Base-by-base conservation (phyloP, 2,329 filamentous ascomycete species). In the Dactylellina parvicollis region DNA sequence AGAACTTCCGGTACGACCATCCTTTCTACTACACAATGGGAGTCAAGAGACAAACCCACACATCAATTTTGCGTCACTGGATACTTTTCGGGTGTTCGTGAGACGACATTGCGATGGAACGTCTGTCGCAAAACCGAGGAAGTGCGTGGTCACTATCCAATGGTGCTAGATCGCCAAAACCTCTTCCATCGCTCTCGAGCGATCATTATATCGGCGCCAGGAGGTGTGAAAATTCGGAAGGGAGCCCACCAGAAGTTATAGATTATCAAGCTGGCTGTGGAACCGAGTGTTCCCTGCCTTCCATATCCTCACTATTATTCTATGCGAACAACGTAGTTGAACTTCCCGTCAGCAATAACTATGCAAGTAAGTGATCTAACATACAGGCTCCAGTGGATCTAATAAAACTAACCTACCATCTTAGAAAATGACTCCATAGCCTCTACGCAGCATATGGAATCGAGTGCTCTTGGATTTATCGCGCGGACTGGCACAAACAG, bases 251-350 rank as follows among this genome's bases (percentile, higher is more conserved):
- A 26, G 47, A 52, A 16, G 36, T 36, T 30, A 38, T 34, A 26
- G 38, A 56, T 28, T 14, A 61, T 24, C 18, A 52, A 26, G 8
- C 40, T 3, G 60, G 65, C 5, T 55, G 22, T 30, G 82, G 82
- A 47, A 83, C 88, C 76, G 93, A 90, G 82, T 95, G 90, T 79
- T 96, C 92, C 55, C 84, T 98, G 67, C 94, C 94, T 18, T 96
- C 94, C 38, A 97, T 98, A 80, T 96, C 92, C 36, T 94, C 92
- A 80, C 86, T 98, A 66, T 85, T 98, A 56, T 90, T 90, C 75
- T 86, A 94, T 78, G 91, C 92, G 59, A 91, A 95, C 81, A 88
- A 88, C 77, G 89, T 82, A 82, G 84, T 50, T 28, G 60, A 73
- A 8, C 36, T 16, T n/a, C 24, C 26, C 46, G 9, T 14, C 12